A percentile compares a stretch with the other conserved stretches of the same genome.
phyloP scores from a whole-genome alignment of 179 eudicot species.

The Gypsophila paniculata region DNA sequence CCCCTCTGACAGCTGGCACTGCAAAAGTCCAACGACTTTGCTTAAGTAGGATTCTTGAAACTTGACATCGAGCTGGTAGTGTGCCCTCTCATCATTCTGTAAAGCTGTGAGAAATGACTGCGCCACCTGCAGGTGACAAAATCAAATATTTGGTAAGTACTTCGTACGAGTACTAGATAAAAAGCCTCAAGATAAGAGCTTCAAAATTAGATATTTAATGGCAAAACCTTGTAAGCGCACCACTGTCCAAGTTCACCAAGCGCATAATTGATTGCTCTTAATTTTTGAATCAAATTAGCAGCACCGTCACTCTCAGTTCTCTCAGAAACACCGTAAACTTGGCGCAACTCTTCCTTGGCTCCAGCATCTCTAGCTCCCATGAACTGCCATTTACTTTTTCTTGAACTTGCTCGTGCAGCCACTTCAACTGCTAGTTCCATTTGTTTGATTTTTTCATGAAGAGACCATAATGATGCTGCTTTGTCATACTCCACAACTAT shows the following conservation, averaged over 20 bases:
- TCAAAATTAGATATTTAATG: constrained; percentile 1
- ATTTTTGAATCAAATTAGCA: constrained; percentile 88
- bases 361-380: constrained; percentile 99
- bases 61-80: constrained; percentile 92
- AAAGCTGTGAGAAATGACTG: constrained; percentile 81
- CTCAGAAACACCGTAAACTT: constrained; percentile 97
- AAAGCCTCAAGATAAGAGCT: constrained; percentile 18
- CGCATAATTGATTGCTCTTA: constrained; percentile 95
- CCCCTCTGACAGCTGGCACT: constrained; percentile 85
- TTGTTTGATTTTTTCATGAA: constrained; percentile 88
- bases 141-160: constrained; percentile 6
- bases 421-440: constrained; percentile 86
- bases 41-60: constrained; percentile 91
- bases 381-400: constrained; percentile 97
- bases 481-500: constrained; percentile 87
- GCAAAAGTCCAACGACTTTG: constrained; percentile 74
- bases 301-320: constrained; percentile 99
- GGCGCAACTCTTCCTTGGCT: constrained; percentile 87
- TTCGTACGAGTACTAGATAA: not conserved
- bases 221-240: constrained; percentile 92
- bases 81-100: constrained; percentile 92
- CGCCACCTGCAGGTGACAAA: constrained; percentile 67
- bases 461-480: constrained; percentile 83
- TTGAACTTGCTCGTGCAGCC: constrained; percentile 85
- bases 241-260: constrained; percentile 96